phyloP scores from a whole-genome alignment of 768 basidiomycete species.

The Lactarius trivialis region DNA sequence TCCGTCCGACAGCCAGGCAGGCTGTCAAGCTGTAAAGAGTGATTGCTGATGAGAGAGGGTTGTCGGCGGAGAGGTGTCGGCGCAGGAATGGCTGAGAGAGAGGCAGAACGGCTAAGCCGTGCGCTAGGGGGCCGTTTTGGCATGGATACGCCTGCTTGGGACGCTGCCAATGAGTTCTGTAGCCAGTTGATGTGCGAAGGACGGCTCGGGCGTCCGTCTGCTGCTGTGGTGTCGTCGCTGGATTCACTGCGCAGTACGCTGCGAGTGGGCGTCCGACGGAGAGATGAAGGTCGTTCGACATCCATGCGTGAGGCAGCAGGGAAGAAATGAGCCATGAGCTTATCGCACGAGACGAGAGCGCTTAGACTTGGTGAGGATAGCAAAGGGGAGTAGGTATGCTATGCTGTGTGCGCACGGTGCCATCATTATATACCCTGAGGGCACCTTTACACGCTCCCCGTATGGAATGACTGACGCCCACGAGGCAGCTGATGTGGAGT shows the following conservation, averaged over 20 bases:
- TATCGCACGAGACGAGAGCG: constrained; percentile 10
- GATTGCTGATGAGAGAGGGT: constrained; percentile 35
- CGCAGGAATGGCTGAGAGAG: constrained; percentile 23
- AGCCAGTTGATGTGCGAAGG: constrained; percentile 23
- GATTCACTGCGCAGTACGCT: neutral
- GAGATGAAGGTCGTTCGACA: constrained; percentile 14
- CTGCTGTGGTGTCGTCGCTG: constrained; percentile 3
- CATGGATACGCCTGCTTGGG: constrained; percentile 5
- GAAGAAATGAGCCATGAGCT: constrained; percentile 21
- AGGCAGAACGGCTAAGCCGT: constrained; percentile 20
- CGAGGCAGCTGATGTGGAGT: constrained; percentile 11
- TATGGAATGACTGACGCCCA: constrained; percentile 5
- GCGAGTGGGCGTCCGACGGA: constrained; percentile 13
- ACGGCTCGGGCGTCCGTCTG: constrained; percentile 10
- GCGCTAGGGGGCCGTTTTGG: constrained; percentile 17
- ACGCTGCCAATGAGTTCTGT: constrained; percentile 2
- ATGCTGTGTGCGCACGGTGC: constrained; percentile 7
- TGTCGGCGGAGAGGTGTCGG: constrained; percentile 23
- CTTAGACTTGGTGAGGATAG: constrained; percentile 2
- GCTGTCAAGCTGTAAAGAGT: constrained; percentile 37
- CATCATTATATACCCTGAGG: constrained; percentile 10
- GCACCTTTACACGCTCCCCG: constrained; percentile 5
- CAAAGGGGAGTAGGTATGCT: constrained; percentile 1
- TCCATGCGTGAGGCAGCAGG: constrained; percentile 17
- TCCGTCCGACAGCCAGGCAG: constrained; percentile 22